A percentile compares a stretch with the other conserved stretches of the same genome.
Evolutionary conservation across 805 yeast species (phyloP).

Genomic region (Clavispora asparagi): DNA sequence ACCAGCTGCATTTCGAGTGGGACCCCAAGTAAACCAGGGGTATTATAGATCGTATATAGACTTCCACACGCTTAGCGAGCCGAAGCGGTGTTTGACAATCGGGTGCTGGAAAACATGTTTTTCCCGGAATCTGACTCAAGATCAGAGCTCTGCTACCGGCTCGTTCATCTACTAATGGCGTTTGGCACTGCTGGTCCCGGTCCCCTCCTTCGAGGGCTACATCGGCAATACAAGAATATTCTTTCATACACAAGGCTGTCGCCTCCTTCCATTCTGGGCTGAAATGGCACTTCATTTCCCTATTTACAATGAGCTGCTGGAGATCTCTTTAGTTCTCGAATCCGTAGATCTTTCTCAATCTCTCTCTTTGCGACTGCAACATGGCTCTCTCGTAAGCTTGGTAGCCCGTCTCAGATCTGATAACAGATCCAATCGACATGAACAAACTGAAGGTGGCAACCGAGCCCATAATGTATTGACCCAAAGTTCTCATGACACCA

Average conservation of each 20-base stretch:
- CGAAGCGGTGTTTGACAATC: too few species aligned
- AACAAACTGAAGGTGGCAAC: slow-evolving; percentile 95
- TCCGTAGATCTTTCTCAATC: slow-evolving; percentile 14
- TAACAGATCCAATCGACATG: slow-evolving; percentile 93
- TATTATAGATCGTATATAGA: too few species aligned
- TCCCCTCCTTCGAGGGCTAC: too few species aligned
- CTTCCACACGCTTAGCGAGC: too few species aligned
- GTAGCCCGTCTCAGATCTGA: slow-evolving; percentile 60
- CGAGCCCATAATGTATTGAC: slow-evolving; percentile 93
- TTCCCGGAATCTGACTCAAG: not conserved
- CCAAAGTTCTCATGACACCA: slow-evolving; percentile 93
- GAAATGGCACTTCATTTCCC: not conserved
- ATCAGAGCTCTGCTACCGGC: not conserved
- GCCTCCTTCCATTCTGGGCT: not conserved
- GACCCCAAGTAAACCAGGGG: not conserved
- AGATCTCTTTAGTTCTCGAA: slow-evolving; percentile 4
- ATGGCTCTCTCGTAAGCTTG: slow-evolving; percentile 17
- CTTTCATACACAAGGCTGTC: not conserved
- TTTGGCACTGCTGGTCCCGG: too few species aligned
- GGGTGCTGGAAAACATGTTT: too few species aligned
- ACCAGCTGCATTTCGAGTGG: not conserved
- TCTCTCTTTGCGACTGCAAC: slow-evolving; percentile 13
- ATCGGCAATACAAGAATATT: not conserved
- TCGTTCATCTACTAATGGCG: too few species aligned
- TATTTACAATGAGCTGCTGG: slow-evolving; percentile 2